phyloP scores from a whole-genome alignment of 108 stramenopile genomes.

The Pseudonitzschia delicatissima region DNA sequence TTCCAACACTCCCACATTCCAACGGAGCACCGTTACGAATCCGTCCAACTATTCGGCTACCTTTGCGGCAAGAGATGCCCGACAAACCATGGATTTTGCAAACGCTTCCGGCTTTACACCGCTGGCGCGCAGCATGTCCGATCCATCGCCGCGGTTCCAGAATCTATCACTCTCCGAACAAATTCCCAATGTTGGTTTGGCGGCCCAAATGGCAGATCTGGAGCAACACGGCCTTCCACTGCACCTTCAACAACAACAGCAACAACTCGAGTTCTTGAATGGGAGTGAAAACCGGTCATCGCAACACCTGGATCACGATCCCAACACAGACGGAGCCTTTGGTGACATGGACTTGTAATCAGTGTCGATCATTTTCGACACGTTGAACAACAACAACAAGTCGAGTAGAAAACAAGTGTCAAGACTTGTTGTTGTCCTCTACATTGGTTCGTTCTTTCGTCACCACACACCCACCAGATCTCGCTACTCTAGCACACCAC shows the following conservation, averaged over 20 bases:
- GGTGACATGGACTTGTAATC: conserved; percentile 32
- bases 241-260: neutral
- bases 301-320: conserved; percentile 3
- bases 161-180: neutral
- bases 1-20: neutral
- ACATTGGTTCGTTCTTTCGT: too few species aligned
- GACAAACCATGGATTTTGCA: neutral
- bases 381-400: neutral
- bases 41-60: too few species aligned
- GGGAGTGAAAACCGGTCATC: neutral
- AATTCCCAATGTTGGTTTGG: neutral
- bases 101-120: conserved; percentile 10
- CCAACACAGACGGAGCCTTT: conserved; percentile 32
- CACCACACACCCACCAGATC: too few species aligned
- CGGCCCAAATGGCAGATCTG: neutral
- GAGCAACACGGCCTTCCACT: neutral
- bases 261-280: too few species aligned
- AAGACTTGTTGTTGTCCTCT: too few species aligned
- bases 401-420: neutral
- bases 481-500: too few species aligned
- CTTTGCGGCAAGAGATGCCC: too few species aligned
- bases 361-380: neutral
- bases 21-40: conserved; percentile 16
- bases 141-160: conserved; percentile 28
- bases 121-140: conserved; percentile 27